These are phyloP conservation scores for Neocatenulostroma microsporum DNA, from an alignment of 2,329 filamentous ascomycete species.

Conservation along the genomic window DNA sequence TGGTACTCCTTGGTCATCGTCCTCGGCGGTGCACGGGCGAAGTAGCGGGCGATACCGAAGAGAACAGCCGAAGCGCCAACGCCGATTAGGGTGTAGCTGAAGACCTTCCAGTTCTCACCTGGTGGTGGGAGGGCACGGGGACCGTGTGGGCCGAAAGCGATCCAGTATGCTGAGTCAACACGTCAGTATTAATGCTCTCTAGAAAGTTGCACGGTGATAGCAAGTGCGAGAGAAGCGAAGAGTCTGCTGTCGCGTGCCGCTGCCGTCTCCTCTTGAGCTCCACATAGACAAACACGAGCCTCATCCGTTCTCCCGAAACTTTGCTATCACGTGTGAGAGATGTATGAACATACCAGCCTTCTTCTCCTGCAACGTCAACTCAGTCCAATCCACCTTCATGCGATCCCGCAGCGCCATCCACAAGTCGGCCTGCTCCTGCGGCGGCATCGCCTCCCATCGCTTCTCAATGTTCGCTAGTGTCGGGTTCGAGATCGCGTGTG, in stretches of 20 bases:
- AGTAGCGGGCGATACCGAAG: conserved; percentile 64
- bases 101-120: conserved; percentile 73
- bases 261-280: conserved; percentile 4
- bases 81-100: conserved; percentile 63
- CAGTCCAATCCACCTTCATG: conserved; percentile 97
- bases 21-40: conserved; percentile 64
- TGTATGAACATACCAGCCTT: conserved; percentile 64
- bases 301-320: no score
- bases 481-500: conserved; percentile 95
- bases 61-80: conserved; percentile 59
- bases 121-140: conserved; percentile 76
- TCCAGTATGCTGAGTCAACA: conserved; percentile 75
- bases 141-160: conserved; percentile 94
- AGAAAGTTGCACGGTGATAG: not conserved
- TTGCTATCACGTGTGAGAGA: no score
- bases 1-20: conserved; percentile 98
- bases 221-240: not conserved
- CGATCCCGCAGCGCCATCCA: conserved; percentile 98
- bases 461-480: conserved; percentile 98
- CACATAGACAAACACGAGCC: not conserved
- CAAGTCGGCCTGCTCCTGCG: conserved; percentile 97
- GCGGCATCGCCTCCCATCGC: conserved; percentile 96
- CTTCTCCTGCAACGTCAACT: conserved; percentile 95
- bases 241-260: not conserved
- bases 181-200: no score